A percentile compares a stretch with the other conserved stretches of the same genome.
Evolutionary conservation across 1,284 basidiomycete species (phyloP).

Genomic region (Agaricales sp.): DNA sequence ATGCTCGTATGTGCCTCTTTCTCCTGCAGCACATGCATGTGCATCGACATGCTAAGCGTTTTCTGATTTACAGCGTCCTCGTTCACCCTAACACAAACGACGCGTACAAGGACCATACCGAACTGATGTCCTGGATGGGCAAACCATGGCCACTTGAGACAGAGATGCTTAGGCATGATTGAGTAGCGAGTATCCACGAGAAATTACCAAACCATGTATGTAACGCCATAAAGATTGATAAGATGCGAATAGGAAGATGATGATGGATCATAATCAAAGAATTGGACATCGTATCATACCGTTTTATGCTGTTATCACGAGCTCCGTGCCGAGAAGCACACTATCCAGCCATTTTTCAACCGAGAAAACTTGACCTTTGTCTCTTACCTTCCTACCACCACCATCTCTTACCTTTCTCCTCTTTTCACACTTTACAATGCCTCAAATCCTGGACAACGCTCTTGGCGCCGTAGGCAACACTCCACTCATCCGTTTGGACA

Average conservation of each 20-base stretch:
- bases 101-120: constrained; percentile 49
- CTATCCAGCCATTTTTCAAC: not conserved
- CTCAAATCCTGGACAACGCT: constrained; percentile 61
- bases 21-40: no score
- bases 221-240: no score
- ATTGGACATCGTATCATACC: not conserved
- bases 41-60: constrained; percentile 2
- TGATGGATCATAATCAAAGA: not conserved
- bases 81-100: constrained; percentile 67
- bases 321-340: not conserved
- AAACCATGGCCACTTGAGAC: constrained; percentile 42
- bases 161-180: constrained; percentile 22
- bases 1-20: constrained; percentile 41
- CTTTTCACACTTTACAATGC: constrained; percentile 17
- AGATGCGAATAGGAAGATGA: not conserved
- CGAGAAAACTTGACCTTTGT: not conserved
- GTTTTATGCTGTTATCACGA: no score
- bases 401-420: not conserved
- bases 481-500: constrained; percentile 81
- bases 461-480: constrained; percentile 87
- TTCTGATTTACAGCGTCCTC: constrained; percentile 36
- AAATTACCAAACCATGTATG: no score
- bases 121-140: constrained; percentile 63
- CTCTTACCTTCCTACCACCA: constrained; percentile 5
- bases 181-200: constrained; percentile 6